Evolutionary conservation across 768 basidiomycete species (phyloP).

Genomic region (Pisolithus sp.): DNA sequence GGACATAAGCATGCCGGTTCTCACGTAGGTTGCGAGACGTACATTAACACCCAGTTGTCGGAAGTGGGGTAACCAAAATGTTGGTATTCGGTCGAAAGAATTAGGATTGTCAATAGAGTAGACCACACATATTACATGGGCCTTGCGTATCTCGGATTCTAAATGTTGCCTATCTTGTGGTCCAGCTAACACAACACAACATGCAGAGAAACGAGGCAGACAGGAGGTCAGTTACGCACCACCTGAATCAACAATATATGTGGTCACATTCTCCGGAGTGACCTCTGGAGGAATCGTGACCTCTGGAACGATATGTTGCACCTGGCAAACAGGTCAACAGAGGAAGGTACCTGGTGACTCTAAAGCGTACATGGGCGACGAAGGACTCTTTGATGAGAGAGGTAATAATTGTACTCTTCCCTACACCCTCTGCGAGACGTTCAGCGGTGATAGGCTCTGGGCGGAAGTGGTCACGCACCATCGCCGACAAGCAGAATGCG

Average conservation of each 20-base stretch:
- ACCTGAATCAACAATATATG: conserved; percentile 96
- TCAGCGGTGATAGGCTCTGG: conserved; percentile 1
- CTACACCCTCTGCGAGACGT: conserved; percentile 73
- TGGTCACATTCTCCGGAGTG: conserved; percentile 95
- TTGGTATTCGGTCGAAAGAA: conserved; percentile 96
- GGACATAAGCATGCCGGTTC: conserved; percentile 5
- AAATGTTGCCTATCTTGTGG: conserved; percentile 83
- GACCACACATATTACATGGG: conserved; percentile 97
- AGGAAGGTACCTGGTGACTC: not conserved
- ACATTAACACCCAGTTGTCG: conserved; percentile 95
- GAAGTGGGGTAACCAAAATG: conserved; percentile 96
- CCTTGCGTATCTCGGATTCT: conserved; percentile 92
- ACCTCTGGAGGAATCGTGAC: conserved; percentile 98
- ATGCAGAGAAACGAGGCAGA: conserved; percentile 4
- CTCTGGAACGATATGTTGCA: conserved; percentile 92
- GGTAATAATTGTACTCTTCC: conserved; percentile 96
- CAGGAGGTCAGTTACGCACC: conserved; percentile 42
- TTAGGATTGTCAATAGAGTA: conserved; percentile 95
- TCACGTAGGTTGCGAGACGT: conserved; percentile 17
- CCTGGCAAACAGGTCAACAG: conserved; percentile 40
- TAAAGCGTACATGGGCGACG: conserved; percentile 64
- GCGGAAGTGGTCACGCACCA: conserved; percentile 44
- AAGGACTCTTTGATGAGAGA: conserved; percentile 95
- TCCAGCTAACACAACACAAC: conserved; percentile 48
- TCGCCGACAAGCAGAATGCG: conserved; percentile 92